Evolutionary conservation across 2,329 filamentous ascomycete species (phyloP).

Genomic region (Exophiala xenobiotica): DNA sequence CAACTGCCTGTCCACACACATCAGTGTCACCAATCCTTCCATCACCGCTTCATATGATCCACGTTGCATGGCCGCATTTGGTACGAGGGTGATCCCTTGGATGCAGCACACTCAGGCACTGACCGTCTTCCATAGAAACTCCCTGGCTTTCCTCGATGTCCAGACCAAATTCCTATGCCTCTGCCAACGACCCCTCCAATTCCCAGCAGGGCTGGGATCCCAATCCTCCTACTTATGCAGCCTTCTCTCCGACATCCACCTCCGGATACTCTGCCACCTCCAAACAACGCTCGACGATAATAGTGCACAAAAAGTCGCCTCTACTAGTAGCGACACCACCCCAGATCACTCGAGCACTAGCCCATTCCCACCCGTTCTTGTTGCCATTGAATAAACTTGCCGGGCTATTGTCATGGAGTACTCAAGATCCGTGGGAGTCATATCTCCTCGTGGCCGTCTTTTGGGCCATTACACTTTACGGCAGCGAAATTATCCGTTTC

Average conservation of each 20-base stretch:
- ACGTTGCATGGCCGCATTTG: slow-evolving; percentile 53
- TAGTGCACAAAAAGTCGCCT: slow-evolving; percentile 96
- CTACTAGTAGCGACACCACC: slow-evolving; percentile 89
- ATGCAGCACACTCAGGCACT: slow-evolving; percentile 2
- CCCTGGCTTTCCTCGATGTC: slow-evolving; percentile 58
- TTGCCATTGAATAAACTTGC: slow-evolving; percentile 81
- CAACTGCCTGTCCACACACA: slow-evolving; percentile 4
- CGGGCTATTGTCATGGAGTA: slow-evolving; percentile 90
- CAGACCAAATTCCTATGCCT: slow-evolving; percentile 39
- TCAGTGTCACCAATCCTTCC: slow-evolving; percentile 10
- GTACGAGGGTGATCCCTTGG: slow-evolving; percentile 9
- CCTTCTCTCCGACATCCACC: slow-evolving; percentile 83
- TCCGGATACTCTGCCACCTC: slow-evolving; percentile 66
- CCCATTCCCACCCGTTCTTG: slow-evolving; percentile 93
- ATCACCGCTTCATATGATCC: slow-evolving; percentile 26
- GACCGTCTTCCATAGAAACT: slow-evolving; percentile 38
- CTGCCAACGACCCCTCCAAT: slow-evolving; percentile 40
- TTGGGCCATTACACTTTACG: slow-evolving; percentile 84
- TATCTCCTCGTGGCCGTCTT: slow-evolving; percentile 83
- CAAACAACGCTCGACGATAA: slow-evolving; percentile 81
- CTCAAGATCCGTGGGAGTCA: slow-evolving; percentile 92
- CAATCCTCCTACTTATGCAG: slow-evolving; percentile 73
- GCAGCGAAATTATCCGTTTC: slow-evolving; percentile 75
- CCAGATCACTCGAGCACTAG: slow-evolving; percentile 87
- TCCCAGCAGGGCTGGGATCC: slow-evolving; percentile 41